phyloP scores from a whole-genome alignment of 805 yeast species.

The Candida ovalis region DNA sequence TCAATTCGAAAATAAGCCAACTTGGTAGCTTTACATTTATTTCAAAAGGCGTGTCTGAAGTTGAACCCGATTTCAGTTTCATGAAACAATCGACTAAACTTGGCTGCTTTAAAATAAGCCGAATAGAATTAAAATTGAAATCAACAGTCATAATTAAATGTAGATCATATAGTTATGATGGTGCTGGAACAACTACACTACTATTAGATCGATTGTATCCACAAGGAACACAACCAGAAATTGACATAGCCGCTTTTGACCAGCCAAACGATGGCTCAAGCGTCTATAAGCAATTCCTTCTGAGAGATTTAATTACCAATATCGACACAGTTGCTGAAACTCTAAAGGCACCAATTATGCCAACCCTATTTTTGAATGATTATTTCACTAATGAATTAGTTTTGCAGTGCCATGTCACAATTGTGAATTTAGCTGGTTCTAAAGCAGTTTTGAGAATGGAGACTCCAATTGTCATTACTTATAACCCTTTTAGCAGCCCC shows the following conservation, averaged over 20 bases:
- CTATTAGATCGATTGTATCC: neutral
- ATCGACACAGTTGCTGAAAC: constrained; percentile 3
- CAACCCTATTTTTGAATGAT: constrained; percentile 11
- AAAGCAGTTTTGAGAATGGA: neutral
- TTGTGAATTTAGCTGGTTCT: neutral
- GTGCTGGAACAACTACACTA: neutral
- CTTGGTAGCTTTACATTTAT: neutral
- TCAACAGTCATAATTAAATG: constrained; percentile 10
- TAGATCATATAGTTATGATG: constrained; percentile 3
- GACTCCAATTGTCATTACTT: neutral
- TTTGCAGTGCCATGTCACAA: neutral
- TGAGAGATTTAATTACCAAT: constrained; percentile 7
- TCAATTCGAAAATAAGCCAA: constrained; percentile 4
- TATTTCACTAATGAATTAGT: constrained; percentile 8
- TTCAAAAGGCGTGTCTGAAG: neutral
- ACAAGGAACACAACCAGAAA: constrained; percentile 8
- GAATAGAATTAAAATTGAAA: constrained; percentile 1
- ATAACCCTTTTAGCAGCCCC: neutral
- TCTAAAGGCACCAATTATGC: constrained; percentile 13
- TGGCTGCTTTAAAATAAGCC: constrained; percentile 11
- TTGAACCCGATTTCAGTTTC: constrained; percentile 9
- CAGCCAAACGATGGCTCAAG: neutral
- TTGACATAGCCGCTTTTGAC: constrained; percentile 13
- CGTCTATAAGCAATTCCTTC: neutral
- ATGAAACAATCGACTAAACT: constrained; percentile 12